Percentiles rank a stretch among this genome's conserved stretches.
Conservation (phyloP, 805 yeast genomes). For the Spathaspora girioi region DNA sequence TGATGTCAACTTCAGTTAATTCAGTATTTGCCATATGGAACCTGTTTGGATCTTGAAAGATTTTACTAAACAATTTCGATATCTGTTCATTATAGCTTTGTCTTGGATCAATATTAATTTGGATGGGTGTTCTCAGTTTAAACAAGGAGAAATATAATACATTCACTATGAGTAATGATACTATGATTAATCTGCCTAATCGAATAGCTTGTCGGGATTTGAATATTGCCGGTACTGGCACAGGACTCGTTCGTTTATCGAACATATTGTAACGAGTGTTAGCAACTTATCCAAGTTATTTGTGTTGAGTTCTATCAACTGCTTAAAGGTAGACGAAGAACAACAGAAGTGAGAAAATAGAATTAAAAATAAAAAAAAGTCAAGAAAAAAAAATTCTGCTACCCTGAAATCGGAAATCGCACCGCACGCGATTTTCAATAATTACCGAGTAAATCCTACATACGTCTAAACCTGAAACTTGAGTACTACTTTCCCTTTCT, state of each 20-base stretch:
- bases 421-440: no score
- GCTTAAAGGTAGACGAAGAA: no score
- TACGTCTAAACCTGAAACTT: no score
- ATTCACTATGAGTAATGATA: not conserved
- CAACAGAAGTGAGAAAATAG: no score
- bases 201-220: not conserved
- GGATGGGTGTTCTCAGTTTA: not conserved
- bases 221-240: not conserved
- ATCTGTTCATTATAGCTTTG: not conserved
- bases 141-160: not conserved
- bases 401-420: no score
- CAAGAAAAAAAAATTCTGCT: no score
- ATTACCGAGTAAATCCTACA: no score
- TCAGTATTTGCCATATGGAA: slow-evolving; percentile 23
- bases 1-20: slow-evolving; percentile 13
- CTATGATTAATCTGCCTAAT: not conserved
- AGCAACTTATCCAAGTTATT: no score
- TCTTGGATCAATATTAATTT: not conserved
- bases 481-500: no score
- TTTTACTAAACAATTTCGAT: slow-evolving; percentile 4
- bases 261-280: no score
- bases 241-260: not conserved
- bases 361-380: no score
- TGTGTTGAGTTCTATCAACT: no score
- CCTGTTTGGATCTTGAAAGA: slow-evolving; percentile 14